phyloP scores from a whole-genome alignment of 805 yeast genomes.

The Metschnikowia drakensbergensis region DNA sequence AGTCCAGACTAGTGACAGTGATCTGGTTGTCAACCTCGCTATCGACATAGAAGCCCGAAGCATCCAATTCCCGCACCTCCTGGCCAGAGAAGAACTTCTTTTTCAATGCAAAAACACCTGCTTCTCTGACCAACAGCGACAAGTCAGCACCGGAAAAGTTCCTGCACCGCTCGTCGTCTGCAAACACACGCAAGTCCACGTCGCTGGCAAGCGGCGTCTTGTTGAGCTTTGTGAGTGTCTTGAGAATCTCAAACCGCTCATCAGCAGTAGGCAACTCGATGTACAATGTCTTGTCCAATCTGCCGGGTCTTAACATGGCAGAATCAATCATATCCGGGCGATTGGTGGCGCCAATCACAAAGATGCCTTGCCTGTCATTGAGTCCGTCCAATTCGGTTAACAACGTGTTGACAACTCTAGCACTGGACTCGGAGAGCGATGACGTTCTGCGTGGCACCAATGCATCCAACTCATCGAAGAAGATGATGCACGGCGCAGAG shows the following conservation, averaged over 20 bases:
- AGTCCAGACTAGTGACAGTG: conserved; percentile 62
- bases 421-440: conserved; percentile 80
- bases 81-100: conserved; percentile 56
- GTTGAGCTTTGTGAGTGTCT: conserved; percentile 66
- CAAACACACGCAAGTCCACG: conserved; percentile 60
- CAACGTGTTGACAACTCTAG: conserved; percentile 90
- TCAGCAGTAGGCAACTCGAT: conserved; percentile 79
- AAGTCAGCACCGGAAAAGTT: conserved; percentile 96
- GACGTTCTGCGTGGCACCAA: conserved; percentile 92
- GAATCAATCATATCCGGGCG: conserved; percentile 98
- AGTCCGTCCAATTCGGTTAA: conserved; percentile 94
- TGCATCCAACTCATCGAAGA: conserved; percentile 95
- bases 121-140: conserved; percentile 86
- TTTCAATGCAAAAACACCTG: conserved; percentile 85
- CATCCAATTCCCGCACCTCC: conserved; percentile 36
- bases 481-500: conserved; percentile 88
- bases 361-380: conserved; percentile 87
- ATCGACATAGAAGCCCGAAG: conserved; percentile 35
- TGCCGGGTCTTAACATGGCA: conserved; percentile 96
- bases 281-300: conserved; percentile 87
- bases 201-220: conserved; percentile 66
- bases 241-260: conserved; percentile 79
- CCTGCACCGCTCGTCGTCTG: conserved; percentile 74
- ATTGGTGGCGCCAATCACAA: conserved; percentile 94
- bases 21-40: conserved; percentile 35